phyloP scores from a whole-genome alignment of 805 yeast species.

The Tanozyma kutaoensis region DNA sequence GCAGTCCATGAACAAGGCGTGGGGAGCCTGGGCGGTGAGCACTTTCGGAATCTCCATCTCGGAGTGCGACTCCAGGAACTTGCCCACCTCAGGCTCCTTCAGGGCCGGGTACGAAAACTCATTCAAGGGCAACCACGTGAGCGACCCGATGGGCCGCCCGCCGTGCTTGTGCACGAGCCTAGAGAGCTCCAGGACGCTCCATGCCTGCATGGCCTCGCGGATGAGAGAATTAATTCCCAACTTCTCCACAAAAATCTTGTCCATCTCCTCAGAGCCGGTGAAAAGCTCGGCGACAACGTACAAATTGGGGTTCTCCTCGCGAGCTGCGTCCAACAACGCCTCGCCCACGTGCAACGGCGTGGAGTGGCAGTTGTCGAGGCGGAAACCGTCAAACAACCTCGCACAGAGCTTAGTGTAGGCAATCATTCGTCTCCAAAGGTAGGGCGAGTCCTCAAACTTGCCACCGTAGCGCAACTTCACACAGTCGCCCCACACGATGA shows the following conservation, averaged over 20 bases:
- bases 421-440: constrained; percentile 80
- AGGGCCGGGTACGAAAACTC: constrained; percentile 56
- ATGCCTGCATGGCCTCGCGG: constrained; percentile 96
- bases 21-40: constrained; percentile 64
- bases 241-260: constrained; percentile 79
- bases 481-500: constrained; percentile 96
- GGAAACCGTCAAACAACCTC: constrained; percentile 65
- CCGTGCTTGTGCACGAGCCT: constrained; percentile 84
- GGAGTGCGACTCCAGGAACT: constrained; percentile 27
- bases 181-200: constrained; percentile 78
- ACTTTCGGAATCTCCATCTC: constrained; percentile 59
- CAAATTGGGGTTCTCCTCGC: constrained; percentile 69
- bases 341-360: constrained; percentile 95
- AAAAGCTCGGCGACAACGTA: constrained; percentile 92
- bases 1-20: constrained; percentile 94
- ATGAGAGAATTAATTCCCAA: constrained; percentile 81
- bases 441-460: constrained; percentile 72
- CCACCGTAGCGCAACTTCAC: constrained; percentile 81
- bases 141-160: constrained; percentile 91
- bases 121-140: constrained; percentile 67
- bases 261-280: constrained; percentile 86
- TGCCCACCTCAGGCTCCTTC: constrained; percentile 16
- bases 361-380: constrained; percentile 93
- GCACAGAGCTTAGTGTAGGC: constrained; percentile 66
- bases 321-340: constrained; percentile 74